Evolutionary conservation across 2,329 filamentous ascomycete genomes (phyloP).

Genomic region (Colletotrichum caudatum): DNA sequence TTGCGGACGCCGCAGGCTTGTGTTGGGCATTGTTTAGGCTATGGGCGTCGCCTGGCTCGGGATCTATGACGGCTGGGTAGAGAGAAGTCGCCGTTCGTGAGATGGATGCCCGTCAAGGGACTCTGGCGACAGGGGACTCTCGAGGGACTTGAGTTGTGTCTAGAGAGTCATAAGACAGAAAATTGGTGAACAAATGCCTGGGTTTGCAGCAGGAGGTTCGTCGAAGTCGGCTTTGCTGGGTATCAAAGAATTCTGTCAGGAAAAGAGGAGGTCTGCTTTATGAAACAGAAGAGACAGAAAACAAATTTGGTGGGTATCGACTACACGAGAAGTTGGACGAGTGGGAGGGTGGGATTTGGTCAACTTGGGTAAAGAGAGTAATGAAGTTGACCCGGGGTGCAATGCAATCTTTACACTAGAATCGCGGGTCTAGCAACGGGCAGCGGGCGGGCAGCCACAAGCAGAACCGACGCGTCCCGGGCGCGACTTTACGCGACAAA

Average conservation of each 20-base stretch:
- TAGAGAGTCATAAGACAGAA: slow-evolving; percentile 16
- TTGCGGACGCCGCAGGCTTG: slow-evolving; percentile 68
- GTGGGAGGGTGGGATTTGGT: slow-evolving; percentile 32
- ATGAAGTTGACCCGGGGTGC: background rate
- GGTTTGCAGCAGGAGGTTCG: background rate
- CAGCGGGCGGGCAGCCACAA: slow-evolving; percentile 9
- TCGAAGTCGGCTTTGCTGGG: slow-evolving; percentile 16
- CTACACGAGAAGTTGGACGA: slow-evolving; percentile 37
- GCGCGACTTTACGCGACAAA: slow-evolving; percentile 42
- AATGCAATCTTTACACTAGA: slow-evolving; percentile 24
- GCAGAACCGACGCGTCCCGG: slow-evolving; percentile 35
- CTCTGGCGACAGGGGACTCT: slow-evolving; percentile 22
- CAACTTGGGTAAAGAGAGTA: slow-evolving; percentile 19
- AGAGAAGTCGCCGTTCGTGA: slow-evolving; percentile 9
- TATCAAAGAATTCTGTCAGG: slow-evolving; percentile 27
- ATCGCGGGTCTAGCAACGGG: slow-evolving; percentile 27
- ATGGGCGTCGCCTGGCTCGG: background rate
- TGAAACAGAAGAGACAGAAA: slow-evolving; percentile 16
- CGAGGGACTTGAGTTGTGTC: slow-evolving; percentile 10
- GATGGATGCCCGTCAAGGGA: slow-evolving; percentile 16
- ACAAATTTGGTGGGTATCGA: slow-evolving; percentile 21
- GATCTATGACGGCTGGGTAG: slow-evolving; percentile 14
- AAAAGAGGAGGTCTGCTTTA: slow-evolving; percentile 3
- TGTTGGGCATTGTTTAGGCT: slow-evolving; percentile 67
- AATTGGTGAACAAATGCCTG: background rate